Evolutionary conservation across 208 protist genomes (phyloP), one percentile per base, ranked within the genome.

Genomic region (Acanthamoeba triangularis): DNA sequence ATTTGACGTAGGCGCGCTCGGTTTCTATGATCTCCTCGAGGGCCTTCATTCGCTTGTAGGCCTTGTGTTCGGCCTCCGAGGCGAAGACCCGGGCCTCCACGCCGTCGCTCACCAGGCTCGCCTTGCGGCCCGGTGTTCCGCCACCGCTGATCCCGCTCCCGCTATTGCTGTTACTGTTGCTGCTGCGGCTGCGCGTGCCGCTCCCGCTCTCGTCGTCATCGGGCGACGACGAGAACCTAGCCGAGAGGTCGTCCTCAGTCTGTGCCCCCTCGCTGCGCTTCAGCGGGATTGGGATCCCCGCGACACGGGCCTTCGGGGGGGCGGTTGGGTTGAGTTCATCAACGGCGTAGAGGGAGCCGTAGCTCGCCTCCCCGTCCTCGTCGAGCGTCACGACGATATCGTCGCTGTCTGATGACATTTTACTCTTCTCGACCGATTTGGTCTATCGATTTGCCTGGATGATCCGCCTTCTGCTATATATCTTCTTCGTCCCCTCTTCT

Each of bases 1-100:
- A 47, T 67, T 74, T 47, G 41, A 93, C 61, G 63, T 93, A 93
- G 52, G 59, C 61, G 37, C 61, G 33, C n/a, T 93, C 87, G 30
- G 87, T 93, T 7, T 25, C 63, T 20, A 93, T 41, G 28, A 93
- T 65, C 87, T 93, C 87, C 47, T 90, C 80, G 6, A 90, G 52
- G 18, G 80, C 80, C 80, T 90, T 90, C 80, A 90, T 56, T 6
- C 80, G 44, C 52, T 90, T 90, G 80, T 90, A 90, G 20, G 44
- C 80, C 80, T 65, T 90, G 52, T 90, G 69, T 41, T 78, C 69
- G 35, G n/a, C 69, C 37, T 78, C 69, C n/a, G 35, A 47, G 8
- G n/a, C 69, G 47, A 78, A 78, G 69, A 78, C 37, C 2, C 69
- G 69, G 69, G 69, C 35, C 25, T 65, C 59, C 18, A n/a, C 59